Conservation (phyloP, 345 rosid genomes). For the Eucalyptus tenuipes region DNA sequence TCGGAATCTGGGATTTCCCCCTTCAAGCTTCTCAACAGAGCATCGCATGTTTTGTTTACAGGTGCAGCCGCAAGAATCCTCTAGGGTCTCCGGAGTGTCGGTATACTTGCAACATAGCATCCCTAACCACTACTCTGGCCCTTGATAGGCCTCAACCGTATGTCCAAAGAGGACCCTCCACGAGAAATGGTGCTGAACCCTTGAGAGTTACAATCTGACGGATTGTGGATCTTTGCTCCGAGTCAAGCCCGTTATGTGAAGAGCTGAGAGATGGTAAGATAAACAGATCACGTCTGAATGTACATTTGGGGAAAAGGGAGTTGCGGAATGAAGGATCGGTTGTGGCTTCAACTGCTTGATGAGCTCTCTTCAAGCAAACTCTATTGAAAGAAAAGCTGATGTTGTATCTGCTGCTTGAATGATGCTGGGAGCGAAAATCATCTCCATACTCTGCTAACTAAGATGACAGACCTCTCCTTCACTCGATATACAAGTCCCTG, state of each 20-base stretch:
- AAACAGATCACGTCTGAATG: neutral
- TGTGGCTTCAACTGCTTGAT: constrained; percentile 24
- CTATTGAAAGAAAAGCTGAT: constrained; percentile 31
- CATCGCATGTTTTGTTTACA: neutral
- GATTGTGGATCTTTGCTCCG: neutral
- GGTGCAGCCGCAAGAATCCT: neutral
- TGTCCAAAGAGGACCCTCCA: neutral
- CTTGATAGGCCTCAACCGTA: neutral
- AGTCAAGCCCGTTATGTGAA: neutral
- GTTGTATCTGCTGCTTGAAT: constrained; percentile 3
- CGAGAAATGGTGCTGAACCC: neutral
- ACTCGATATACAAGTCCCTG: neutral
- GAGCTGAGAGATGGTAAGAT: neutral
- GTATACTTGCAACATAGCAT: neutral
- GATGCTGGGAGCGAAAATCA: constrained; percentile 17
- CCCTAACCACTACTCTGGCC: neutral
- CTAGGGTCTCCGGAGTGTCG: neutral
- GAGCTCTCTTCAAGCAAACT: constrained; percentile 23
- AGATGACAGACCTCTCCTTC: neutral
- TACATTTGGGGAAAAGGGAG: constrained; percentile 4
- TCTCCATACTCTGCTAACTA: constrained; percentile 24
- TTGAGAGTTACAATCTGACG: neutral
- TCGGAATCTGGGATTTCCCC: neutral
- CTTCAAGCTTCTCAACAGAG: neutral
- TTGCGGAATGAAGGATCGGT: constrained; percentile 2